Evolutionary conservation across 2,329 filamentous ascomycete genomes (phyloP).

Genomic region (Catunica adiposa): DNA sequence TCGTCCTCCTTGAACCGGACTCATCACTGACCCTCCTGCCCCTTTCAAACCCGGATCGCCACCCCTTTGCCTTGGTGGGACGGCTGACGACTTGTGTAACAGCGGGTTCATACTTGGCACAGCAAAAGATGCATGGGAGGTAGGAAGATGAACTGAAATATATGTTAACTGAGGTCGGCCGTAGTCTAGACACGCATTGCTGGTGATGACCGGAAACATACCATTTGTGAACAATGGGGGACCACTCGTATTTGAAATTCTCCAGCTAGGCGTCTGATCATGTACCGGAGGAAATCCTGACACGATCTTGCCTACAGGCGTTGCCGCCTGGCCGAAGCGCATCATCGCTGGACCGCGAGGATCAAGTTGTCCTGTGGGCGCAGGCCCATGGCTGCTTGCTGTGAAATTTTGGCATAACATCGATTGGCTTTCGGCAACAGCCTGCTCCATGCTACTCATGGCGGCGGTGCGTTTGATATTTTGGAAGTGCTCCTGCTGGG

Average conservation of each 20-base stretch:
- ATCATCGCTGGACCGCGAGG: no score
- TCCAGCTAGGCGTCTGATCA: no score
- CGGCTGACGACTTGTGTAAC: not conserved
- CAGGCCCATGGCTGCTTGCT: not conserved
- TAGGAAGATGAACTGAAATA: not conserved
- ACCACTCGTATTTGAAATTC: not conserved
- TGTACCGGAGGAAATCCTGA: not conserved
- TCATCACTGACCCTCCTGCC: not conserved
- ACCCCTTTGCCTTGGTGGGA: not conserved
- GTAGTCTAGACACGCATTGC: no score
- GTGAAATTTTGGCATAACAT: not conserved
- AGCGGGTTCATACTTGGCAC: not conserved
- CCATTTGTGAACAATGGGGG: no score
- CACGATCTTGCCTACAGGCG: not conserved
- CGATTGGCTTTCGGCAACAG: conserved; percentile 27
- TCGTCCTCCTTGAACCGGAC: not conserved
- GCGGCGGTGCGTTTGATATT: conserved; percentile 40
- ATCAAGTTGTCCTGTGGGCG: no score
- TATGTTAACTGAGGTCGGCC: not conserved
- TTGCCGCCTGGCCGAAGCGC: not conserved
- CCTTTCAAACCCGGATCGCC: not conserved
- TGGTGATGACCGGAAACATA: not conserved
- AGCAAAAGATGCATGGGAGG: not conserved
- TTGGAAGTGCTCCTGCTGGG: conserved; percentile 50
- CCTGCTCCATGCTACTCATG: conserved; percentile 36